phyloP scores from a whole-genome alignment of 306 rosid species.

The Ammopiptanthus mongolicus region DNA sequence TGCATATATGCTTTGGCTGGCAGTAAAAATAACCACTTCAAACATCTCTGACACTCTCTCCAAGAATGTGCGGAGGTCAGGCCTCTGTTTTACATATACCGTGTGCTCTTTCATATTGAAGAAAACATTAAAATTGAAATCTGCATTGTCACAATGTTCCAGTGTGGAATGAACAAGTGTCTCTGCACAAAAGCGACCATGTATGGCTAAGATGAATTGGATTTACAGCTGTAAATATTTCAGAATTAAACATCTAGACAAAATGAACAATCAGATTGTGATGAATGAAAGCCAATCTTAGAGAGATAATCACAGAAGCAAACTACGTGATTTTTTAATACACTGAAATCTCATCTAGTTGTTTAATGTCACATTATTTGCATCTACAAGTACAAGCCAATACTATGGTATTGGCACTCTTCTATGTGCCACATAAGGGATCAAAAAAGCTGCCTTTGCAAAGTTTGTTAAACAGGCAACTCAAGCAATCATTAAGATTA shows the following conservation, averaged over 20 bases:
- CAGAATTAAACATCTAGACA: background rate
- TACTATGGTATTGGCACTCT: background rate
- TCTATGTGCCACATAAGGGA: background rate
- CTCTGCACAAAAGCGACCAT: conserved; percentile 53
- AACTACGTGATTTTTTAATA: background rate
- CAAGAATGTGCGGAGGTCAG: conserved; percentile 73
- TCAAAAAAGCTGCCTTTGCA: background rate
- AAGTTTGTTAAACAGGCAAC: background rate
- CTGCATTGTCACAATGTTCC: conserved; percentile 75
- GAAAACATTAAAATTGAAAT: conserved; percentile 79
- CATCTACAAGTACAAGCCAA: background rate
- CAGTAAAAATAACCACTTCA: conserved; percentile 89
- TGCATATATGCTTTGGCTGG: conserved; percentile 97
- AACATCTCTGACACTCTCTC: conserved; percentile 94
- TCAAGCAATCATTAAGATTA: background rate
- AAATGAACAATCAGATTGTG: background rate
- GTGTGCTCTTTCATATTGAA: conserved; percentile 87
- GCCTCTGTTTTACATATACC: conserved; percentile 87
- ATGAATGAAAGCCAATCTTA: background rate
- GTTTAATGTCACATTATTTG: background rate
- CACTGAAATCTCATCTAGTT: background rate
- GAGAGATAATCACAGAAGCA: conserved; percentile 9
- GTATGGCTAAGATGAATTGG: conserved; percentile 9
- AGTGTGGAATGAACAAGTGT: conserved; percentile 94
- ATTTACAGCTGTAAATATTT: conserved; percentile 8